These are phyloP conservation scores for Staphylotrichum tortipilum DNA, from an alignment of 495 filamentous ascomycete species.

Conservation along the genomic window DNA sequence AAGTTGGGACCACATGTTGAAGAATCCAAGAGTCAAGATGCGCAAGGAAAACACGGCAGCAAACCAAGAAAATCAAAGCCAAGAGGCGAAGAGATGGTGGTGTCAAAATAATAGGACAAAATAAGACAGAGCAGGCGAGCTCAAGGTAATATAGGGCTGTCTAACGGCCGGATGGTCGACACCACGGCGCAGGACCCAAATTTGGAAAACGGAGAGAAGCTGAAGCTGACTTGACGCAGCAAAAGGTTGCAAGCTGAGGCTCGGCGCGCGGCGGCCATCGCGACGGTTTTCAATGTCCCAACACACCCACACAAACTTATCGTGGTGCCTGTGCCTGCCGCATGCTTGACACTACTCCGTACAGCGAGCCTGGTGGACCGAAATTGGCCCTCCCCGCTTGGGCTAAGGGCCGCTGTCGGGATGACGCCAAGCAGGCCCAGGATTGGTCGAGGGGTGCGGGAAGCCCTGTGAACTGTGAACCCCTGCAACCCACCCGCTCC, in stretches of 20 bases:
- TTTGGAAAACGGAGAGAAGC: neutral
- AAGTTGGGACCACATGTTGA: conserved; percentile 4
- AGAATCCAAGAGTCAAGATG: too few relatives aligned
- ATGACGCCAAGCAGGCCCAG: neutral
- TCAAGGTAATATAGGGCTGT: too few relatives aligned
- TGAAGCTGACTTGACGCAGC: neutral
- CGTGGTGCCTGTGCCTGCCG: neutral
- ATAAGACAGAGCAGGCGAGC: too few relatives aligned
- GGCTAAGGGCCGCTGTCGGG: neutral
- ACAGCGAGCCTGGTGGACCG: neutral
- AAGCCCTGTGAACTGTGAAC: too few relatives aligned
- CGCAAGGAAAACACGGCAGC: too few relatives aligned
- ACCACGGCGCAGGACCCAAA: neutral
- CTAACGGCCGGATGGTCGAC: neutral
- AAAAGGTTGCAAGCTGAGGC: conserved; percentile 3
- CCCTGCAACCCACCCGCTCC: neutral
- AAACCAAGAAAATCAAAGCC: neutral
- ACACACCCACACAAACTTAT: neutral
- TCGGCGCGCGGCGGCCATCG: neutral
- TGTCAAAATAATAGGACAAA: neutral
- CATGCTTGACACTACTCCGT: too few relatives aligned
- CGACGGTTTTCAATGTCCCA: conserved; percentile 1
- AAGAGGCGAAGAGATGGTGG: neutral
- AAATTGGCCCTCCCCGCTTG: neutral
- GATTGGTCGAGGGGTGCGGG: neutral